These are phyloP conservation scores for Noccaea caerulescens DNA, from an alignment of 345 rosid genomes.

Conservation along the genomic window DNA sequence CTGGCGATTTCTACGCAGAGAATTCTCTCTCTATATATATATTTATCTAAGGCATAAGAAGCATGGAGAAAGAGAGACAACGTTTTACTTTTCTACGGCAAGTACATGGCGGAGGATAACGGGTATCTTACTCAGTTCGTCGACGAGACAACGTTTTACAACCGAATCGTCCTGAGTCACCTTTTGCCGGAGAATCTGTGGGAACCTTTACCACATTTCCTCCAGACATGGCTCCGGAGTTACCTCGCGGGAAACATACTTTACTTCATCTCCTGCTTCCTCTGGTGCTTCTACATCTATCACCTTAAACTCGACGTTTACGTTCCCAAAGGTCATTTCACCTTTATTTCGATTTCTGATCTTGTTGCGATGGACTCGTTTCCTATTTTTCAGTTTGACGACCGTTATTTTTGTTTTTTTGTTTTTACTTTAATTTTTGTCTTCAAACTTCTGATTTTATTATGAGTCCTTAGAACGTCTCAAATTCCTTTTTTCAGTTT, in stretches of 20 bases:
- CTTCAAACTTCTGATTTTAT: neutral
- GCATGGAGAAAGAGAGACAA: neutral
- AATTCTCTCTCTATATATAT: neutral
- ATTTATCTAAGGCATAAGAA: neutral
- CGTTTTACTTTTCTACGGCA: neutral
- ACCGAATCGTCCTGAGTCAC: slow-evolving; percentile 57
- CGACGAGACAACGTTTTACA: slow-evolving; percentile 60
- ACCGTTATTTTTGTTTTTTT: too few relatives aligned
- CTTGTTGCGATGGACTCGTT: too few relatives aligned
- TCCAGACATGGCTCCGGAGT: slow-evolving; percentile 84
- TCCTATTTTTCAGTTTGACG: too few relatives aligned
- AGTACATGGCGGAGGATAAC: slow-evolving; percentile 14
- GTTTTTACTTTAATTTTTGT: too few relatives aligned
- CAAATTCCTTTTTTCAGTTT: neutral
- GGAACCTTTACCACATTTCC: slow-evolving; percentile 63
- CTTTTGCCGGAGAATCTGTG: slow-evolving; percentile 59
- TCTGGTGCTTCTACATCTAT: slow-evolving; percentile 88
- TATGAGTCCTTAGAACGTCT: neutral
- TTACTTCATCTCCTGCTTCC: slow-evolving; percentile 65
- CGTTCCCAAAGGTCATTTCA: slow-evolving; percentile 59
- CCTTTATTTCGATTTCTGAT: neutral
- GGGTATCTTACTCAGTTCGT: slow-evolving; percentile 46
- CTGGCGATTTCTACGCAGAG: neutral
- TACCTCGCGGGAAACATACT: slow-evolving; percentile 61
- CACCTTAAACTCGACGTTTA: slow-evolving; percentile 66